These are phyloP conservation scores for Tulasnella sp. DNA, from an alignment of 768 basidiomycete genomes.

Conservation along the genomic window DNA sequence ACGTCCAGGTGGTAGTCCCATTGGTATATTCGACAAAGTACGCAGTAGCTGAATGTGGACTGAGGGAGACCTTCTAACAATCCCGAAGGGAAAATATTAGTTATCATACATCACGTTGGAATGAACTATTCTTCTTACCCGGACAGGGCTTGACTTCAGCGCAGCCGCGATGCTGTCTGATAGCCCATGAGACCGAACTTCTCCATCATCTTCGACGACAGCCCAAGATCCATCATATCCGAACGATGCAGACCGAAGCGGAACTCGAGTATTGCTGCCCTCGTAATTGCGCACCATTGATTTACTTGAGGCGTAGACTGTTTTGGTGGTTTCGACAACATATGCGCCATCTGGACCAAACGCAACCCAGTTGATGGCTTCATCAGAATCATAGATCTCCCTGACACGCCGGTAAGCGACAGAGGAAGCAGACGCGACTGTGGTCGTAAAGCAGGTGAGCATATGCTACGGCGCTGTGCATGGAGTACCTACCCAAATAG, in stretches of 20 bases:
- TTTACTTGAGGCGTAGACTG: neutral
- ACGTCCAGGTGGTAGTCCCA: neutral
- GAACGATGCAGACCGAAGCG: neutral
- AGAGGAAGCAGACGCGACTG: neutral
- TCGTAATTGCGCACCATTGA: neutral
- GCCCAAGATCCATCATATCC: neutral
- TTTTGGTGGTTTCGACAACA: neutral
- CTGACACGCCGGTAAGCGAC: neutral
- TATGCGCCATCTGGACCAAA: slow-evolving; percentile 1
- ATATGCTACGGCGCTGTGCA: neutral
- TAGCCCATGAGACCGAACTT: neutral
- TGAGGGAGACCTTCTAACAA: neutral
- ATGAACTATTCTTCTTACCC: neutral
- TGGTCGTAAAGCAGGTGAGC: neutral
- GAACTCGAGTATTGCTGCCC: neutral
- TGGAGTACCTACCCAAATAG: neutral
- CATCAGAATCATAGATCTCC: neutral
- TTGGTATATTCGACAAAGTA: slow-evolving; percentile 1
- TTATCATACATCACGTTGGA: no score
- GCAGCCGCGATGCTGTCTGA: neutral
- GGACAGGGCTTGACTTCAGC: neutral
- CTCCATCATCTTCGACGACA: slow-evolving; percentile 1
- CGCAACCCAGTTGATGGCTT: slow-evolving; percentile 8
- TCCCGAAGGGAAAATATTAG: no score
- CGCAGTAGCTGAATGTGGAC: neutral